Evolutionary conservation across 129 eudicot genomes (phyloP).

Genomic region (Ambrosia artemisiifolia): DNA sequence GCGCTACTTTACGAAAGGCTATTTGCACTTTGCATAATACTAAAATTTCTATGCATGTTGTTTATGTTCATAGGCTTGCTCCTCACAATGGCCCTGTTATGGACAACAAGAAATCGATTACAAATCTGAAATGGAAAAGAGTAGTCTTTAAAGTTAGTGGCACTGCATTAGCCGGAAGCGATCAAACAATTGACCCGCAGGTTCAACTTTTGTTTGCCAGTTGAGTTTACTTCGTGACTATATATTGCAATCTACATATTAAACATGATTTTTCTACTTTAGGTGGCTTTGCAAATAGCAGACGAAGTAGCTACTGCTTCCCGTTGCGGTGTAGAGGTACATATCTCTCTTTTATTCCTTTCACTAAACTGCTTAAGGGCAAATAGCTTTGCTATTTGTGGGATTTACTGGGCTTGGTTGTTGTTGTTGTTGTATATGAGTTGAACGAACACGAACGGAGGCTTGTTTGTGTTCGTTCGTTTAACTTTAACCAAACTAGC

Average conservation of each 20-base stretch:
- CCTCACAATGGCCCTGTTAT: neutral
- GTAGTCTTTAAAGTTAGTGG: constrained; percentile 48
- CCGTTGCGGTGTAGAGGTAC: constrained; percentile 39
- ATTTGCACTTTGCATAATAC: neutral
- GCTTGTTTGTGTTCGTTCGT: too few species aligned
- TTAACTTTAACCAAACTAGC: too few species aligned
- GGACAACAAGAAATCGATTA: constrained; percentile 8
- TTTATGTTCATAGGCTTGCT: constrained; percentile 28
- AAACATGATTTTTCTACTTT: constrained; percentile 15
- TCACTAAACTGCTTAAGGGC: too few species aligned
- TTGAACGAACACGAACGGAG: too few species aligned
- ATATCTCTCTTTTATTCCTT: neutral
- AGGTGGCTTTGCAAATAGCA: constrained; percentile 45
- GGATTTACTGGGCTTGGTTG: too few species aligned
- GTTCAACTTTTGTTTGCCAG: constrained; percentile 14
- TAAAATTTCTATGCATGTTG: constrained; percentile 2
- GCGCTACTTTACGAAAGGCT: too few species aligned
- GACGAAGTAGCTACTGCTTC: constrained; percentile 39
- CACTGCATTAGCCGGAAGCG: constrained; percentile 37
- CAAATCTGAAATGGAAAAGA: constrained; percentile 35
- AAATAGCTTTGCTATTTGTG: too few species aligned
- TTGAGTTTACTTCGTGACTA: constrained; percentile 5
- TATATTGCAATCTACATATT: constrained; percentile 1
- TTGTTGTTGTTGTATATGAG: too few species aligned
- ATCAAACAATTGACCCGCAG: constrained; percentile 44